phyloP scores from a whole-genome alignment of 345 rosid genomes.

The Excoecaria cochinchinensis region DNA sequence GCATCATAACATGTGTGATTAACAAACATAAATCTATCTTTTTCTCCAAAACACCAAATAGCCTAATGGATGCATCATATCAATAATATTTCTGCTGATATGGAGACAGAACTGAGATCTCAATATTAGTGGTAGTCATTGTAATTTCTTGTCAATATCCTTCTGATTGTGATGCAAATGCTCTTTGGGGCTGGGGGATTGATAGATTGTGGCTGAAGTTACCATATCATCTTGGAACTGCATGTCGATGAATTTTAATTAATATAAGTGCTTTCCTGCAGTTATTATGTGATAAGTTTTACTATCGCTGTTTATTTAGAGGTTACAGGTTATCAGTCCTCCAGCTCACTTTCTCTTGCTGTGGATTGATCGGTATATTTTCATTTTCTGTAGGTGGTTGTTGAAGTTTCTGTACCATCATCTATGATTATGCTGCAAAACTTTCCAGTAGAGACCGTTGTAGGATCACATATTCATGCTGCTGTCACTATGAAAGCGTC shows the following conservation, averaged over 20 bases:
- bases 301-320: not conserved
- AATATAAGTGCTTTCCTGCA: not conserved
- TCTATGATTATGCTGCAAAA: conserved; percentile 74
- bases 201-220: not conserved
- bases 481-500: conserved; percentile 78
- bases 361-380: conserved; percentile 10
- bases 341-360: conserved; percentile 8
- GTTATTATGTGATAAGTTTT: conserved; percentile 1
- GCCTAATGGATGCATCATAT: not conserved
- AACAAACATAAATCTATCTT: not conserved
- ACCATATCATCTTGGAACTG: not conserved
- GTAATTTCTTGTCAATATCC: not conserved
- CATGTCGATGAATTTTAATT: not conserved
- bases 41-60: not conserved
- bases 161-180: not conserved
- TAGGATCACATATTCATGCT: conserved; percentile 74
- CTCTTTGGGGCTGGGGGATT: not conserved
- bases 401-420: conserved; percentile 81
- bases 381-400: conserved; percentile 44
- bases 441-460: conserved; percentile 79
- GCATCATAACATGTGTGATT: not conserved
- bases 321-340: not conserved
- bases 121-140: not conserved
- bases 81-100: not conserved
- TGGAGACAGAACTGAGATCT: not conserved